phyloP scores from a whole-genome alignment of 768 basidiomycete species.

The Lactarius pseudohatsudake region DNA sequence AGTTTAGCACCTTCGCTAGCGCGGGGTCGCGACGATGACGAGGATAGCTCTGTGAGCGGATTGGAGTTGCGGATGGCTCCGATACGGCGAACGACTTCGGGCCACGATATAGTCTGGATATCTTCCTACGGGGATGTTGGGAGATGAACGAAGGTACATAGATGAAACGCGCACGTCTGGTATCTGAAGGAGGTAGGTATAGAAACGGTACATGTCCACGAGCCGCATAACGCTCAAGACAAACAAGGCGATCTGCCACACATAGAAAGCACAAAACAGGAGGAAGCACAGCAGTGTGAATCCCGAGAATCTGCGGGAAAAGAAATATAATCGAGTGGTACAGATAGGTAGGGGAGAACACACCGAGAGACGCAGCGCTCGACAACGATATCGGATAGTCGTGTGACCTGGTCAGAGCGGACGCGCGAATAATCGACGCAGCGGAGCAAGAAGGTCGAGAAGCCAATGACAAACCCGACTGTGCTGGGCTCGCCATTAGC shows the following conservation, averaged over 20 bases:
- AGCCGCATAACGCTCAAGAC: slow-evolving; percentile 72
- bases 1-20: slow-evolving; percentile 79
- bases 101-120: slow-evolving; percentile 97
- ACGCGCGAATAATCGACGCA: slow-evolving; percentile 92
- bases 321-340: slow-evolving; percentile 10
- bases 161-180: slow-evolving; percentile 69
- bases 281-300: slow-evolving; percentile 82
- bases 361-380: slow-evolving; percentile 82
- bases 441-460: slow-evolving; percentile 93
- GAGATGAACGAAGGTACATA: slow-evolving; percentile 24
- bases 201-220: slow-evolving; percentile 94
- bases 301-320: slow-evolving; percentile 66
- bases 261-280: slow-evolving; percentile 82
- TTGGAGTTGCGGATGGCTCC: slow-evolving; percentile 89
- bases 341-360: slow-evolving; percentile 32
- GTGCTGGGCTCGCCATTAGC: slow-evolving; percentile 59
- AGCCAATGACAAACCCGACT: slow-evolving; percentile 96
- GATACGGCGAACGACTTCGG: slow-evolving; percentile 89
- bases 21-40: slow-evolving; percentile 50
- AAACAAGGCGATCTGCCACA: slow-evolving; percentile 85
- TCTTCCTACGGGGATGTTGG: slow-evolving; percentile 62
- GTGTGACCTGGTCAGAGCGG: slow-evolving; percentile 60
- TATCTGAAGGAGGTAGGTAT: slow-evolving; percentile 88
- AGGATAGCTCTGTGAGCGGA: slow-evolving; percentile 85
- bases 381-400: slow-evolving; percentile 80